These are phyloP conservation scores for Silene latifolia DNA, from an alignment of 148 eudicot species.

Conservation along the genomic window DNA sequence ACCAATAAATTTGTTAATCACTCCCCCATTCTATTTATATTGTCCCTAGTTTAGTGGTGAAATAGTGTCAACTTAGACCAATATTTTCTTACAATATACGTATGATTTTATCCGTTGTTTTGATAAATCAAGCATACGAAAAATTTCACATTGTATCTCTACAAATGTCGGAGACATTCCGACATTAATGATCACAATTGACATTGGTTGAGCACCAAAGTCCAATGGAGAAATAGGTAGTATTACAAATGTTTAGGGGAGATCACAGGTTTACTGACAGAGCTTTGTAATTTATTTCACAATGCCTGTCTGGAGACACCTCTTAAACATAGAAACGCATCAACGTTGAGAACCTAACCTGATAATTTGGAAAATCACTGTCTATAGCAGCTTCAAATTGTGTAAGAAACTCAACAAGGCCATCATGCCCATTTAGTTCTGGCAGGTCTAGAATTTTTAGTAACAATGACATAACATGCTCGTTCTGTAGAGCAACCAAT, in stretches of 20 bases:
- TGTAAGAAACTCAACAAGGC: constrained; percentile 65
- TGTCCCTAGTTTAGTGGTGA: too few species aligned
- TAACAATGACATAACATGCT: constrained; percentile 38
- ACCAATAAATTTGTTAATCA: too few species aligned
- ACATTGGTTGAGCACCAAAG: background rate
- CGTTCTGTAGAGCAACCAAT: constrained; percentile 49
- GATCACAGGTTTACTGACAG: background rate
- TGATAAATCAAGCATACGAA: too few species aligned
- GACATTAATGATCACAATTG: too few species aligned
- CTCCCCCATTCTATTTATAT: too few species aligned
- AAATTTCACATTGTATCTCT: too few species aligned
- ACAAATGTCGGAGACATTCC: too few species aligned
- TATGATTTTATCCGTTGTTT: too few species aligned
- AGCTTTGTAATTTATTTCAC: background rate
- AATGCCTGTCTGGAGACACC: background rate
- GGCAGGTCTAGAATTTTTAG: constrained; percentile 63
- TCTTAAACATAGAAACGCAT: background rate
- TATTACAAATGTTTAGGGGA: background rate
- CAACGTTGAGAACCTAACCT: constrained; percentile 42
- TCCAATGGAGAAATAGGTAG: background rate
- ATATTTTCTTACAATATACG: too few species aligned
- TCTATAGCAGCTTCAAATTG: constrained; percentile 94
- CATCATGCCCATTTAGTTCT: constrained; percentile 50
- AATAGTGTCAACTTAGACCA: too few species aligned
- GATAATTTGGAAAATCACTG: constrained; percentile 87